Evolutionary conservation across 148 eudicot species (phyloP), one percentile per base, ranked within the genome.

Genomic region (Fagopyrum homotropicum): DNA sequence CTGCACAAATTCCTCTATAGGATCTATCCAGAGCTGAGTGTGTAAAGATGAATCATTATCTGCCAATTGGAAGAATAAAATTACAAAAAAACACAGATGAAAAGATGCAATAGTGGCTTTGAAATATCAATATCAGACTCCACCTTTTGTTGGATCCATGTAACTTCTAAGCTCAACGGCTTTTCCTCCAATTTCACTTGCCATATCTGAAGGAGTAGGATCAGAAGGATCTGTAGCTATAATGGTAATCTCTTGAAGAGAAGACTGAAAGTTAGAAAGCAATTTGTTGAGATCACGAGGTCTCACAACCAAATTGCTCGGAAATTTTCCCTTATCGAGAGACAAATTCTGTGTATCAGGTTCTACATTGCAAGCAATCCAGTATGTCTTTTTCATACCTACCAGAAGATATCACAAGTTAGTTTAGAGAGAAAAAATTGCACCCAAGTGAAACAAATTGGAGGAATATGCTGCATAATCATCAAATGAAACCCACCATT

Each of bases 21-120:
- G 98, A 89, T 95, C 98, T 83, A 95, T 90, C 98, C 98, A 95
- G 74, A 95, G 81, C 81, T 92, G 98, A 73, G 98, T 95, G 84
- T 95, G 89, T 52, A 95, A 80, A 3, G 96, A 88, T 63, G 96
- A 88, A 83, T 91, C 97, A 82, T 81, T 90, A 78, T 95, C 98
- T 95, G 83, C 78, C 85, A 84, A 35, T 54, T 50, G 10, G 64
- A 59, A 54, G 79, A 40, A 72, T 73, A 29, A 70, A 76, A 6
- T 11, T 47, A 45, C 72, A 49, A 72, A 7, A 22, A 44, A 51
- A 17, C 45, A 17, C 14, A 72, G n/a, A n/a, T 10, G n/a, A 17
- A 2, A 16, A 40, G 72, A 43, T 44, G 16, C 43, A 76, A 43
- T 45, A 47, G 22, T 51, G 54, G 70, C 19, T 7, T 19, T 15